phyloP scores from a whole-genome alignment of 2,329 filamentous ascomycete genomes.

The Rutstroemia sydowiana region DNA sequence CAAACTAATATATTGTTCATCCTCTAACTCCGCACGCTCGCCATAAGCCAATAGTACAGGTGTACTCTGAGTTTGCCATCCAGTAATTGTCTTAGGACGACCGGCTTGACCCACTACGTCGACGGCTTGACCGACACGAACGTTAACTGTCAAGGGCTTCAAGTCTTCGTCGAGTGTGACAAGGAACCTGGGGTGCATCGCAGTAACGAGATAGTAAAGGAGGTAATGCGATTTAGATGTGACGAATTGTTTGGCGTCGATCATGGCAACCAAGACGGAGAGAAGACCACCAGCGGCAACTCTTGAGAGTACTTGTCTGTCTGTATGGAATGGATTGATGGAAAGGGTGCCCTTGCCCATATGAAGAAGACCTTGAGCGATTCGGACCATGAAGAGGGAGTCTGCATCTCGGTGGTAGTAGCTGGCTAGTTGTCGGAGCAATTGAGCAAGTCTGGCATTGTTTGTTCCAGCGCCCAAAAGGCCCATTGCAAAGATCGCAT shows the following conservation, averaged over 20 bases:
- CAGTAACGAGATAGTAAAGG: conserved; percentile 92
- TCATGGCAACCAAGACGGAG: conserved; percentile 84
- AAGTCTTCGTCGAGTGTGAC: conserved; percentile 93
- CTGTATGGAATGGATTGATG: conserved; percentile 98
- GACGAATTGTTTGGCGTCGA: conserved; percentile 85
- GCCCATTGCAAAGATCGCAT: conserved; percentile 98
- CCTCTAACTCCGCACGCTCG: conserved; percentile 91
- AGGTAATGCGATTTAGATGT: conserved; percentile 72
- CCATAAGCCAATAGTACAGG: conserved; percentile 91
- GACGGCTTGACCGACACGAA: conserved; percentile 94
- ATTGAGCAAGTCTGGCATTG: conserved; percentile 90
- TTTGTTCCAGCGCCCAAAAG: conserved; percentile 94
- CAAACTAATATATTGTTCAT: conserved; percentile 92
- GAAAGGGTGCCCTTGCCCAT: conserved; percentile 99
- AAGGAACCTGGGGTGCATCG: conserved; percentile 94
- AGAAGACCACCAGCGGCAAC: conserved; percentile 86
- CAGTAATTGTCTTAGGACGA: conserved; percentile 96
- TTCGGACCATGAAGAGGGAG: conserved; percentile 97
- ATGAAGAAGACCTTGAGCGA: conserved; percentile 92
- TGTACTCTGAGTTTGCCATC: conserved; percentile 99
- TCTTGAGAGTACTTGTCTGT: conserved; percentile 87
- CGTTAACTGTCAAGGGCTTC: conserved; percentile 89
- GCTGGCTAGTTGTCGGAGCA: conserved; percentile 88
- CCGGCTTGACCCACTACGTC: conserved; percentile 97
- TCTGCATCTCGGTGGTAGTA: conserved; percentile 98